These are phyloP conservation scores for Gymnopilus junonius DNA, from an alignment of 768 basidiomycete genomes.

Conservation along the genomic window DNA sequence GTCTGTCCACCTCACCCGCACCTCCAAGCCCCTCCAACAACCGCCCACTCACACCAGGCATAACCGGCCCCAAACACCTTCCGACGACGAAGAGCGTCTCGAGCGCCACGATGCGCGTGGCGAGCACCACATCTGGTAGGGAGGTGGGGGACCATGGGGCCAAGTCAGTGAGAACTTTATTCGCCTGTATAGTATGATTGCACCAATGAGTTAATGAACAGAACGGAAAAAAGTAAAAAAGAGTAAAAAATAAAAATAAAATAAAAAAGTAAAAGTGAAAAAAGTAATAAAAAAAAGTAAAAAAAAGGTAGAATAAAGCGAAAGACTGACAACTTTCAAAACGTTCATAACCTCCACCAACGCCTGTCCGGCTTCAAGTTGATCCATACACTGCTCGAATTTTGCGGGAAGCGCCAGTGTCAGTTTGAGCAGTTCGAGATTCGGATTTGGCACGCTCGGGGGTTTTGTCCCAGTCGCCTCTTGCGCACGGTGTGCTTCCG, in stretches of 20 bases:
- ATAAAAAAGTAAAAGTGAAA: not conserved
- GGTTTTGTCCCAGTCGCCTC: not conserved
- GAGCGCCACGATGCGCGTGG: constrained; percentile 55
- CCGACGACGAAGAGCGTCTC: constrained; percentile 73
- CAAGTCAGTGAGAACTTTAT: constrained; percentile 60
- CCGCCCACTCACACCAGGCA: constrained; percentile 59
- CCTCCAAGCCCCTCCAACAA: constrained; percentile 64
- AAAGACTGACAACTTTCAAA: constrained; percentile 49
- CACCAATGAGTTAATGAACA: no score
- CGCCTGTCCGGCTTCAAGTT: constrained; percentile 55
- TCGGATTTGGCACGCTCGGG: constrained; percentile 20
- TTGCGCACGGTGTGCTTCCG: not conserved
- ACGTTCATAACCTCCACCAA: constrained; percentile 53
- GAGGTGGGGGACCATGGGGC: constrained; percentile 67
- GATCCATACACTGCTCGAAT: constrained; percentile 40
- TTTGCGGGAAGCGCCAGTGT: constrained; percentile 32
- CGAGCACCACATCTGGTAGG: constrained; percentile 33
- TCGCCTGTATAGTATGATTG: constrained; percentile 61
- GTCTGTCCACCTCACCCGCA: not conserved
- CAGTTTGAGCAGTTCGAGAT: constrained; percentile 27
- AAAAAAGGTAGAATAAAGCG: no score
- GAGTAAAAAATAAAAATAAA: not conserved
- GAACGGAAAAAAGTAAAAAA: no score
- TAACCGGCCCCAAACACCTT: constrained; percentile 77
- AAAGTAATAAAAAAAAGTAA: not conserved